A percentile compares a stretch with the other conserved stretches of the same genome.
phyloP scores from a whole-genome alignment of 805 yeast species.

The Blastobotrys chiropterorum region DNA sequence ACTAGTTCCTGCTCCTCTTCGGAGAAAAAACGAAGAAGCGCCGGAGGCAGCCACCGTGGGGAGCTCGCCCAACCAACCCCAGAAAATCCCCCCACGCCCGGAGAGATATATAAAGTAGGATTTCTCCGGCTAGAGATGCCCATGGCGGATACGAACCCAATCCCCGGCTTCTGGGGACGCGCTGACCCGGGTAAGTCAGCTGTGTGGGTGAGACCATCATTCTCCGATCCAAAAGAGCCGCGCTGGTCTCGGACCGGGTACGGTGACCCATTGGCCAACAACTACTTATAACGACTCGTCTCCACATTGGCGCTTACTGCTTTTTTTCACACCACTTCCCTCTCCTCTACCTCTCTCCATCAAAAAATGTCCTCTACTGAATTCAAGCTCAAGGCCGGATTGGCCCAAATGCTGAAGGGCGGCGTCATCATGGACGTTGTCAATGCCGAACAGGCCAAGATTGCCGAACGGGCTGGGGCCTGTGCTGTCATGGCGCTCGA shows the following conservation, averaged over 20 bases:
- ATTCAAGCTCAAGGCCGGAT: slow-evolving; percentile 53
- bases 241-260: background rate
- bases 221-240: background rate
- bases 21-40: background rate
- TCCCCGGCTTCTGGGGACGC: too few relatives aligned
- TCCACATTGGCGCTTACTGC: background rate
- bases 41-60: too few relatives aligned
- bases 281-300: too few relatives aligned
- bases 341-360: background rate
- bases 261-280: too few relatives aligned
- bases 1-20: background rate
- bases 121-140: too few relatives aligned
- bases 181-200: background rate
- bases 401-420: slow-evolving; percentile 80
- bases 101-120: too few relatives aligned
- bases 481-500: slow-evolving; percentile 88
- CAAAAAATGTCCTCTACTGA: slow-evolving; percentile 2
- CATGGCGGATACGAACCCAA: too few relatives aligned
- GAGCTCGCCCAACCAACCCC: too few relatives aligned
- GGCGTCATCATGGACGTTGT: slow-evolving; percentile 53
- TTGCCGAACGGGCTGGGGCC: slow-evolving; percentile 82
- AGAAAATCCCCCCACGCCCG: too few relatives aligned
- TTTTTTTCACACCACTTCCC: background rate
- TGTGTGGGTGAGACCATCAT: too few relatives aligned
- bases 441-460: slow-evolving; percentile 69